Evolutionary conservation across 2,329 filamentous ascomycete genomes (phyloP), one percentile per base, ranked within the genome.

Genomic region (Neofusicoccum cordaticola): DNA sequence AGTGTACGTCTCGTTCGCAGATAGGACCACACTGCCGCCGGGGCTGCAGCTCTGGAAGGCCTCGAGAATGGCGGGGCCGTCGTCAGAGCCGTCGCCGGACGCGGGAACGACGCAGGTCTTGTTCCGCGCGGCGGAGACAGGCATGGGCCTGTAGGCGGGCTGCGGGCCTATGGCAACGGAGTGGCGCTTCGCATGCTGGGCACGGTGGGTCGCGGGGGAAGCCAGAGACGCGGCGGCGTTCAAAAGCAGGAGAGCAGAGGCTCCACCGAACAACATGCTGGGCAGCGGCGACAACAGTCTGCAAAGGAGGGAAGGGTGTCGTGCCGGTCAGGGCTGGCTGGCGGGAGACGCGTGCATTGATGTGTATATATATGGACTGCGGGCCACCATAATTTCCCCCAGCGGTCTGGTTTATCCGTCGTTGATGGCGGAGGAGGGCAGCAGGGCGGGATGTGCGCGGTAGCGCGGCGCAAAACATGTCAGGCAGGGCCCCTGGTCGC

Each of bases 1-100:
- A 1, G 81, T 85, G 71, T 90, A 91, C 3, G 79, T 81, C 65
- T 80, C 77, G 35, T 84, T 83, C 17, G 79, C 77, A 2, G 82
- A 79, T 52, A 90, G 85, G 1, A 89, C 79, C 4, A 89, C 83
- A 12, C 84, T 85, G 7, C 88, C 88, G 11, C 87, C 87, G 66
- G 86, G 76, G 69, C 89, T 90, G 75, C 87, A 90, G 65, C 80
- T 70, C 50, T 86, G 77, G 63, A 89, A 75, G 0, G 86, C 86
- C 1, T 79, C 73, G 8, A 88, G 68, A 57, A 89, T 84, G 63
- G 82, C 74, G 27, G 76, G 66, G 45, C 82, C 82, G 68, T 86
- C 84, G 57, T 86, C 84, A 9, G 72, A 77, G 42, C 75, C 75
- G 47, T 75, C 68, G 34, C 79, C 78, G 41, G 75, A 69, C 64